Base-by-base conservation (phyloP, 495 filamentous ascomycete species). In the Amniculicola lignicola region DNA sequence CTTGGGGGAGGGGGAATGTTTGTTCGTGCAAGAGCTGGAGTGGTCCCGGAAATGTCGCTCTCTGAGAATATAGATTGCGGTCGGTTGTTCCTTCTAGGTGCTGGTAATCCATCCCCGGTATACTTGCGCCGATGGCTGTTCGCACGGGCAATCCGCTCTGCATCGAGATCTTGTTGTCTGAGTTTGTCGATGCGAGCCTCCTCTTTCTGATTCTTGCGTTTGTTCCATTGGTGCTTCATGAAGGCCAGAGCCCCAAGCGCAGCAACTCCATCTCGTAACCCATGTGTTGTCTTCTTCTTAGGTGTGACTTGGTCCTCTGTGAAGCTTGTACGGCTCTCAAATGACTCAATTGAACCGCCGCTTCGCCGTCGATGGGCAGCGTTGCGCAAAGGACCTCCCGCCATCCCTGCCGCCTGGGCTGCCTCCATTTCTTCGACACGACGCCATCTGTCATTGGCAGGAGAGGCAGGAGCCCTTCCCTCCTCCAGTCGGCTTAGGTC, bases 171-270 rank as follows among this genome's bases (percentile, higher is more conserved):
- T 31, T 69, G 74, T 36, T 70, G 70, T 36, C 75, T 79, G 18
- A 87, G 74, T 2, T 80, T 77, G 27, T 83, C 81, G 14, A 87
- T 44, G n/a, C 84, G 77, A 14, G 75, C 78, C 36, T 88, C 76
- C 46, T 88, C 84, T 61, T 80, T 82, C 40, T 77, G 73, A 14
- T 81, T 79, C 57, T 76, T 79, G 10, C 79, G 74, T 40, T 80
- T 79, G 29, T 77, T 82, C 62, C 85, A 82, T 61, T 83, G 75
- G 65, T 83, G 86, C 68, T 83, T 69, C 71, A 80, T 68, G 59
- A 88, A 70, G 65, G 86, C 72, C 74, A 79, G 69, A 6, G 79
- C 77, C 10, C 90, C 90, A 4, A 89, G 72, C 2, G 81, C 82
- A 27, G 84, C 79, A 23, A 93, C 57, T 0, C 83, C 83, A 63